phyloP scores from a whole-genome alignment of 495 filamentous ascomycete species.

The Chaetomidium leptoderma region DNA sequence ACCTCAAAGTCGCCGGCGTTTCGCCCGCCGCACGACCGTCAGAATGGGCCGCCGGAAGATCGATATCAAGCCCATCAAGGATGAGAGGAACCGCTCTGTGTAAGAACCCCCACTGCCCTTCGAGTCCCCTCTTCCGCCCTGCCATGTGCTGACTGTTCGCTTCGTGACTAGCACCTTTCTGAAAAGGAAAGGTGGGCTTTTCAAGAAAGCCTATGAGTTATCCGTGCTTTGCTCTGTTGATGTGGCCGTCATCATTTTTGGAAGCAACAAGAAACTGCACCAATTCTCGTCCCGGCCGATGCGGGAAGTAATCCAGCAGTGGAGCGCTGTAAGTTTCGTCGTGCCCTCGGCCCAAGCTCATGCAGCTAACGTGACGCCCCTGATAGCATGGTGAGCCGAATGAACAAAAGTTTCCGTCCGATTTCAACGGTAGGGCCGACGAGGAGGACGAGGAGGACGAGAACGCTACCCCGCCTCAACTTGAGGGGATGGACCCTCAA shows the following conservation, averaged over 20 bases:
- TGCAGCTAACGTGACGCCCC: slow-evolving; percentile 27
- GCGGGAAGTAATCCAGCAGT: slow-evolving; percentile 77
- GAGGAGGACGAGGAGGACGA: slow-evolving; percentile 89
- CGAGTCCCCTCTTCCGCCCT: slow-evolving; percentile 10
- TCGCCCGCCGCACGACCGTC: slow-evolving; percentile 20
- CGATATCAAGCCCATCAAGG: slow-evolving; percentile 99
- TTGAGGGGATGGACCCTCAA: slow-evolving; percentile 47
- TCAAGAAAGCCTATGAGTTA: slow-evolving; percentile 99
- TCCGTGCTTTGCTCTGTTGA: slow-evolving; percentile 97
- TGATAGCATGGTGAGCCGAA: slow-evolving; percentile 81
- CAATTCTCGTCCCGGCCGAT: slow-evolving; percentile 95
- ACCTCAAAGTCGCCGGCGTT: slow-evolving; percentile 1
- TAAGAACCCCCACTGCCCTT: too few species aligned
- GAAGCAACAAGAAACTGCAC: slow-evolving; percentile 96
- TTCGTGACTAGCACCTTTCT: slow-evolving; percentile 80
- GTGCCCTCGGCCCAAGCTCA: neutral
- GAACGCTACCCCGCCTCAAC: slow-evolving; percentile 63
- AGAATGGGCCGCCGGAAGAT: slow-evolving; percentile 73
- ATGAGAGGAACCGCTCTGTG: slow-evolving; percentile 98
- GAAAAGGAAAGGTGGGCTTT: slow-evolving; percentile 96
- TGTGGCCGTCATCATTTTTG: slow-evolving; percentile 97
- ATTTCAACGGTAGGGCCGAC: slow-evolving; percentile 82
- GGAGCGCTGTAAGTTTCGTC: slow-evolving; percentile 69
- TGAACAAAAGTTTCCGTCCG: slow-evolving; percentile 92
- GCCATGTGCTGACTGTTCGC: slow-evolving; percentile 31